Conservation (phyloP, 805 yeast species). For the Candida lessepsii region DNA sequence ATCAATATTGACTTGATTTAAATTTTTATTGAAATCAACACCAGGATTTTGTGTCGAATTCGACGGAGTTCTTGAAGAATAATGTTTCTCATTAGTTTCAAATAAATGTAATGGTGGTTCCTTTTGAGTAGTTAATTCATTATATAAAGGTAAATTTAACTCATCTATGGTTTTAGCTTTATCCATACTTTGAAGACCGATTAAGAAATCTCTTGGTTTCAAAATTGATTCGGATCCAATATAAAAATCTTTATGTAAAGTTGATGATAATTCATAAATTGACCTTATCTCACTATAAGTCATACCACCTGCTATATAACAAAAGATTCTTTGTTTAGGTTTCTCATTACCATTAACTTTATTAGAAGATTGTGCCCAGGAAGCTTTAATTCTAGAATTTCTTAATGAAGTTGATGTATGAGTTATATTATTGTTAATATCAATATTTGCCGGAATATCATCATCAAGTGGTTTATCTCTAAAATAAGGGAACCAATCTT, state of each 20-base stretch:
- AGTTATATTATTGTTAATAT: constrained; percentile 9
- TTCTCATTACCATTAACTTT: constrained; percentile 13
- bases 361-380: constrained; percentile 62
- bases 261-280: constrained; percentile 63
- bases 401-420: constrained; percentile 47
- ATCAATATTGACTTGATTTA: constrained; percentile 14
- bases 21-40: constrained; percentile 2
- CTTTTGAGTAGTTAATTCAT: constrained; percentile 26
- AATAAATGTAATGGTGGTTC: constrained; percentile 46
- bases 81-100: constrained; percentile 26
- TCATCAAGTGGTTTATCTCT: constrained; percentile 69
- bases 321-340: constrained; percentile 63
- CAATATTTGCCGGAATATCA: constrained; percentile 29
- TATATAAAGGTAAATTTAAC: constrained; percentile 39
- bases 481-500: constrained; percentile 65
- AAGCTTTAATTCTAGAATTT: constrained; percentile 69
- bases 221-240: constrained; percentile 78
- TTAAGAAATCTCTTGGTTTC: constrained; percentile 50
- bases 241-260: constrained; percentile 68
- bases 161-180: constrained; percentile 36
- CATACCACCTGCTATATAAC: constrained; percentile 86
- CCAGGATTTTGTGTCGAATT: not conserved
- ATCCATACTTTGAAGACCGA: constrained; percentile 43
- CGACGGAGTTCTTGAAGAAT: constrained; percentile 10
- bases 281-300: constrained; percentile 80